Percentiles rank a stretch among this genome's conserved stretches.
Evolutionary conservation across 2,329 filamentous ascomycete genomes (phyloP).

Genomic region (Hypomyces perniciosus): DNA sequence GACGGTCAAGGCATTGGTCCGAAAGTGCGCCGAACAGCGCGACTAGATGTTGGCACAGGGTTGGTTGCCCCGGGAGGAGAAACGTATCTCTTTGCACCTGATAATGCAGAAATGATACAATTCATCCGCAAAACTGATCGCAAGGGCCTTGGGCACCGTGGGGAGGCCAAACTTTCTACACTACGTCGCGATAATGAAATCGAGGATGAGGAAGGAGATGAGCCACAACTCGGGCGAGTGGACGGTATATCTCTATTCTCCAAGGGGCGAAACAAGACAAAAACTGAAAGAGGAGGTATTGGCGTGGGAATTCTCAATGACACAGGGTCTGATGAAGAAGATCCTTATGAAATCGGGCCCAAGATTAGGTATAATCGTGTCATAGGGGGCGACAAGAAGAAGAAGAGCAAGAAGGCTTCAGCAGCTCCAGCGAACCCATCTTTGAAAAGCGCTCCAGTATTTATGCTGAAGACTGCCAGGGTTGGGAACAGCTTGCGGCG

Average conservation of each 20-base stretch:
- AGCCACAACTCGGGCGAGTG: slow-evolving; percentile 10
- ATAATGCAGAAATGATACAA: slow-evolving; percentile 64
- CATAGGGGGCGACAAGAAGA: slow-evolving; percentile 77
- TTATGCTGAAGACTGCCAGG: slow-evolving; percentile 55
- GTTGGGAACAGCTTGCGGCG: slow-evolving; percentile 39
- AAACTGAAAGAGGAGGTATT: slow-evolving; percentile 58
- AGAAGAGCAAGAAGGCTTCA: slow-evolving; percentile 49
- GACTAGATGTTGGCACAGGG: slow-evolving; percentile 47
- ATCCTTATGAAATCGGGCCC: slow-evolving; percentile 87
- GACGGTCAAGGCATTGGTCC: slow-evolving; percentile 90
- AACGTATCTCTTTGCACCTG: slow-evolving; percentile 76
- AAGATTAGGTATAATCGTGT: slow-evolving; percentile 80
- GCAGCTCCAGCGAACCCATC: slow-evolving; percentile 55
- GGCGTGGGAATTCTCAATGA: slow-evolving; percentile 89
- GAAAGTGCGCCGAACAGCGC: slow-evolving; percentile 69
- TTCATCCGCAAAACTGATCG: slow-evolving; percentile 61
- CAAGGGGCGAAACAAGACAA: slow-evolving; percentile 44
- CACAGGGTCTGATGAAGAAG: slow-evolving; percentile 89
- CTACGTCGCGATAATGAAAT: slow-evolving; percentile 32
- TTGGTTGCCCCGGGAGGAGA: slow-evolving; percentile 34
- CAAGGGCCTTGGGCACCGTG: slow-evolving; percentile 64
- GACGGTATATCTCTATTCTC: slow-evolving; percentile 15
- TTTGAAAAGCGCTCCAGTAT: slow-evolving; percentile 62
- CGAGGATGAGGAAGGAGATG: slow-evolving; percentile 41
- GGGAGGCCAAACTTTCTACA: slow-evolving; percentile 47